These are phyloP conservation scores for Acacia concinna DNA, from an alignment of 331 rosid species.

Conservation along the genomic window DNA sequence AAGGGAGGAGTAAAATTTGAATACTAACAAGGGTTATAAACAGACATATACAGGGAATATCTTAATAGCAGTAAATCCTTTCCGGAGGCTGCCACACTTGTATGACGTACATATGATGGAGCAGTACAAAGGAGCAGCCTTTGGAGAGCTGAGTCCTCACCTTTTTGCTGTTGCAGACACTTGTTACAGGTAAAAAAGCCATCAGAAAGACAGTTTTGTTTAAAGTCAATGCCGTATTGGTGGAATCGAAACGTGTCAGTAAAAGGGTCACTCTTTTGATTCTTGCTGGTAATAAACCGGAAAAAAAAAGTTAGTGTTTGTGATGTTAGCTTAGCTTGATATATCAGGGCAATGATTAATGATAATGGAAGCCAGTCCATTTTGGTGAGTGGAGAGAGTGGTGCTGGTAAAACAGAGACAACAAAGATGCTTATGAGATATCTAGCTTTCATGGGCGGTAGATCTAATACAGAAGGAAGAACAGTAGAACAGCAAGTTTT, in stretches of 20 bases:
- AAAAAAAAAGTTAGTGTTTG: not conserved
- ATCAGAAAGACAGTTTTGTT: conserved; percentile 28
- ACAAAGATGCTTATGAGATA: conserved; percentile 90
- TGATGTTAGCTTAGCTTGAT: conserved; percentile 22
- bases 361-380: conserved; percentile 82
- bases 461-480: conserved; percentile 83
- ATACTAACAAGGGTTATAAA: conserved; percentile 23
- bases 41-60: conserved; percentile 92
- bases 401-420: conserved; percentile 92
- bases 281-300: not conserved
- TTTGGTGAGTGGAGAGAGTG: conserved; percentile 90
- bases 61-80: conserved; percentile 85
- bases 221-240: not conserved
- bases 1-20: conserved; percentile 26
- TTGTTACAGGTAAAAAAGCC: conserved; percentile 66
- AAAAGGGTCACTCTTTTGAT: not conserved
- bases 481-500: conserved; percentile 87
- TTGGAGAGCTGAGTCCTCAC: conserved; percentile 90
- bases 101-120: conserved; percentile 85
- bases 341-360: conserved; percentile 76
- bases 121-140: conserved; percentile 86
- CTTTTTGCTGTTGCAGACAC: conserved; percentile 91
- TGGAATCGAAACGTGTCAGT: not conserved
- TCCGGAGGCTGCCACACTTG: conserved; percentile 80
- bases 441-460: conserved; percentile 93